phyloP scores from a whole-genome alignment of 1,284 basidiomycete genomes.

The Ceratobasidium sp. region DNA sequence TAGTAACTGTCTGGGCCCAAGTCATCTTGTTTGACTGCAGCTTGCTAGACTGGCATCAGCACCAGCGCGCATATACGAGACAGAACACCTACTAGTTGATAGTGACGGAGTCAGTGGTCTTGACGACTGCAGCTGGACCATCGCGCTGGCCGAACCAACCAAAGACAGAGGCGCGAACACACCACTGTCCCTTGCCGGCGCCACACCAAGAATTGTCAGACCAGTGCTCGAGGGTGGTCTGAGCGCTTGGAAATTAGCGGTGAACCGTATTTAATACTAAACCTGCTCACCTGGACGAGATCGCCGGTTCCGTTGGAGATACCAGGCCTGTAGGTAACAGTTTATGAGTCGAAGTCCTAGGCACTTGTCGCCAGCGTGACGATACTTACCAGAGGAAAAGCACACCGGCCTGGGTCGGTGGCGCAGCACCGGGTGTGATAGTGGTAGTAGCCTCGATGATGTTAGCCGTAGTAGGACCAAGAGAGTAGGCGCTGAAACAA shows the following conservation, averaged over 20 bases:
- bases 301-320: conserved; percentile 36
- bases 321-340: conserved; percentile 18
- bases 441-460: conserved; percentile 30
- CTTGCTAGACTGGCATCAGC: not conserved
- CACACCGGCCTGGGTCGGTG: conserved; percentile 18
- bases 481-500: conserved; percentile 23
- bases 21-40: conserved; percentile 25
- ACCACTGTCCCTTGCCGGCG: conserved; percentile 25
- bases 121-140: conserved; percentile 28
- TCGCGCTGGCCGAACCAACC: conserved; percentile 34
- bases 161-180: conserved; percentile 30
- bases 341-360: not conserved
- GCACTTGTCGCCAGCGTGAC: no score
- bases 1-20: conserved; percentile 32
- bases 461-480: conserved; percentile 27
- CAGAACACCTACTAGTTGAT: conserved; percentile 30
- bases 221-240: conserved; percentile 30
- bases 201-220: conserved; percentile 35
- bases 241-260: not conserved
- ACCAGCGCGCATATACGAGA: not conserved
- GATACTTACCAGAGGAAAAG: conserved; percentile 31
- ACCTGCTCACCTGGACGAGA: conserved; percentile 12
- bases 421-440: conserved; percentile 13
- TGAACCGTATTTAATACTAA: not conserved
- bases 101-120: conserved; percentile 27